These are phyloP conservation scores for Serendipita sp. DNA, from an alignment of 768 basidiomycete genomes.

Conservation along the genomic window DNA sequence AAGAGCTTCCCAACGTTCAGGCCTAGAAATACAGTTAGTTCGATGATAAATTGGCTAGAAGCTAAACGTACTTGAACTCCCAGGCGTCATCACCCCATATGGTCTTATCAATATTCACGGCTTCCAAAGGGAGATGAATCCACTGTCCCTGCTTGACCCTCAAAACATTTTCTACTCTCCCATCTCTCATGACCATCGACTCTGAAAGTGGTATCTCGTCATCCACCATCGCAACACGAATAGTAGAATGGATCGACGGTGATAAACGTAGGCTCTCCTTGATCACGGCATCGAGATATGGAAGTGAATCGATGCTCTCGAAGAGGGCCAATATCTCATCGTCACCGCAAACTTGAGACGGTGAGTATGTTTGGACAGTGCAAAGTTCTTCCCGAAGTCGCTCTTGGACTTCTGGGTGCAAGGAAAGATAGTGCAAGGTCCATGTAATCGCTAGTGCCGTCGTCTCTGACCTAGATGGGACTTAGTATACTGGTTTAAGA, in stretches of 20 bases:
- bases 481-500: not conserved
- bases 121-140: conserved; percentile 66
- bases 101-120: conserved; percentile 58
- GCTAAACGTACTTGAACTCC: conserved; percentile 50
- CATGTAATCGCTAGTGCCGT: conserved; percentile 72
- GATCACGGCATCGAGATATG: conserved; percentile 59
- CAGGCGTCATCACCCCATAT: conserved; percentile 74
- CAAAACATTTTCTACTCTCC: conserved; percentile 24
- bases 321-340: conserved; percentile 48
- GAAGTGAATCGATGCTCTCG: conserved; percentile 38
- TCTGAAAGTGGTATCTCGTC: conserved; percentile 60
- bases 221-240: conserved; percentile 61
- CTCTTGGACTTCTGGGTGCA: conserved; percentile 47
- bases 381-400: conserved; percentile 56
- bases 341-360: conserved; percentile 20
- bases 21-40: conserved; percentile 27
- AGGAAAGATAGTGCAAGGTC: conserved; percentile 62
- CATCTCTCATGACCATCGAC: conserved; percentile 34
- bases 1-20: conserved; percentile 66
- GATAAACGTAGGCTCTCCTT: conserved; percentile 64
- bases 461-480: conserved; percentile 47
- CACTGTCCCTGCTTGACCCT: conserved; percentile 50
- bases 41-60: not conserved
- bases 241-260: conserved; percentile 66
- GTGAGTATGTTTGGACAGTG: conserved; percentile 8